Percentiles rank a stretch among this genome's conserved stretches.
Conservation (phyloP, 2,329 filamentous ascomycete species). For the Exophiala calicioides region DNA sequence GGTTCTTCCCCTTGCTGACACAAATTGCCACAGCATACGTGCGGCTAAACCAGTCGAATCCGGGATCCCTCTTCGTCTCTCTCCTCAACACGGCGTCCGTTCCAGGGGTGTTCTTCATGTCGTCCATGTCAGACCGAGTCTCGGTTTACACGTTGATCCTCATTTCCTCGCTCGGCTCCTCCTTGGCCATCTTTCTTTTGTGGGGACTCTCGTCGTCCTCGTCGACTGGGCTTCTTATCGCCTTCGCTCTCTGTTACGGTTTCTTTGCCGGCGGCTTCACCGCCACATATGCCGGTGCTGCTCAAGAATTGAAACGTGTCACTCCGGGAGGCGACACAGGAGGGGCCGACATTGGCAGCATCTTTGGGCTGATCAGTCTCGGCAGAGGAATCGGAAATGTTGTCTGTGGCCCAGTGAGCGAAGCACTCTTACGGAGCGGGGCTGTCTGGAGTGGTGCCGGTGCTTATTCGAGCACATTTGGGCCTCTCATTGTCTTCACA, state of each 20-base stretch:
- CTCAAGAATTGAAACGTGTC: conserved; percentile 33
- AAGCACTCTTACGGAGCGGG: conserved; percentile 33
- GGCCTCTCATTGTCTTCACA: conserved; percentile 43
- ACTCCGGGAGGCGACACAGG: conserved; percentile 9
- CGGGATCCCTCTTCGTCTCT: conserved; percentile 9
- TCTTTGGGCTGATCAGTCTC: conserved; percentile 51
- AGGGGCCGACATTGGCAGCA: conserved; percentile 48
- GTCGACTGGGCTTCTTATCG: conserved; percentile 41
- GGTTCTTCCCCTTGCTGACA: not conserved
- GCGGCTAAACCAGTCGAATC: not conserved
- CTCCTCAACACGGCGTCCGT: conserved; percentile 40
- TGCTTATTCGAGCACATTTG: conserved; percentile 5
- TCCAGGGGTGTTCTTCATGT: conserved; percentile 40
- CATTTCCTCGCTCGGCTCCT: conserved; percentile 45
- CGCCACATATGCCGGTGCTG: conserved; percentile 47
- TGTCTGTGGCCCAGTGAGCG: conserved; percentile 54
- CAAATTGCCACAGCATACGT: conserved; percentile 2
- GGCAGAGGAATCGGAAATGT: conserved; percentile 56
- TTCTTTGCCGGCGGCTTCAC: conserved; percentile 47
- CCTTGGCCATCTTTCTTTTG: conserved; percentile 45
- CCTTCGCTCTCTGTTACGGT: conserved; percentile 47
- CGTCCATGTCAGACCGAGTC: conserved; percentile 43
- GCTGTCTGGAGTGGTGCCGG: conserved; percentile 2
- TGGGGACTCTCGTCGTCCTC: conserved; percentile 50
- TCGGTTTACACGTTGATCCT: conserved; percentile 45